Evolutionary conservation across 2,329 filamentous ascomycete genomes (phyloP).

Genomic region (Sporothrix pseudoabietina): DNA sequence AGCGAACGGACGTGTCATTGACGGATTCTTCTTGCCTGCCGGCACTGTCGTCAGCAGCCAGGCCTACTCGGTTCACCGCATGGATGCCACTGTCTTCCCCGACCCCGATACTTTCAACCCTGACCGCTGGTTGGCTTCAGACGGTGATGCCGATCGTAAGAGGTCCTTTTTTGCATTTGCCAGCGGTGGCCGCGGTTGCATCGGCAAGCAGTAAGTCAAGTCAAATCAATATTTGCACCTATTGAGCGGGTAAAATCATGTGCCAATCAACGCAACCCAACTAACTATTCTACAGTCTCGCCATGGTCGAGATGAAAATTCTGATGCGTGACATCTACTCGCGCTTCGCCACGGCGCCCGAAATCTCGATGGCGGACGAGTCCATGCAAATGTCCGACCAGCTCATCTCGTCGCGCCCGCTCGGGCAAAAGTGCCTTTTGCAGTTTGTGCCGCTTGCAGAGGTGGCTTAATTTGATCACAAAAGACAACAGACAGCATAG

Average conservation of each 20-base stretch:
- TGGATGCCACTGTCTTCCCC: conserved; percentile 69
- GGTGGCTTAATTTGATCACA: not conserved
- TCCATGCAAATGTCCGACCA: conserved; percentile 69
- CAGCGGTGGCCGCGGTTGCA: conserved; percentile 65
- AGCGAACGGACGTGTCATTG: conserved; percentile 55
- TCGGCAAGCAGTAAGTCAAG: conserved; percentile 67
- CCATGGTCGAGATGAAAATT: conserved; percentile 68
- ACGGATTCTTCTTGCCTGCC: conserved; percentile 56
- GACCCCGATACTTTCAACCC: conserved; percentile 77
- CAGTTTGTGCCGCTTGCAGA: conserved; percentile 46
- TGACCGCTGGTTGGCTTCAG: conserved; percentile 76
- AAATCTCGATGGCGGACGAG: conserved; percentile 54
- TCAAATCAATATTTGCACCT: not conserved
- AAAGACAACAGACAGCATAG: not conserved
- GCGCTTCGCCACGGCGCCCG: conserved; percentile 57
- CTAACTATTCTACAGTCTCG: conserved; percentile 49
- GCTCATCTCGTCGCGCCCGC: conserved; percentile 65
- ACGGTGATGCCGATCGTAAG: conserved; percentile 71
- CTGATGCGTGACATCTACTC: conserved; percentile 65
- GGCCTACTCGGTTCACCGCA: conserved; percentile 61
- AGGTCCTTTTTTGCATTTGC: conserved; percentile 67
- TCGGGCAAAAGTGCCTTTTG: conserved; percentile 61
- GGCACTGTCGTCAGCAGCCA: conserved; percentile 62
- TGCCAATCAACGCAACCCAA: not conserved
- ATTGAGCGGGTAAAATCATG: not conserved